phyloP scores from a whole-genome alignment of 805 yeast species.

The Danielia oregonensis region DNA sequence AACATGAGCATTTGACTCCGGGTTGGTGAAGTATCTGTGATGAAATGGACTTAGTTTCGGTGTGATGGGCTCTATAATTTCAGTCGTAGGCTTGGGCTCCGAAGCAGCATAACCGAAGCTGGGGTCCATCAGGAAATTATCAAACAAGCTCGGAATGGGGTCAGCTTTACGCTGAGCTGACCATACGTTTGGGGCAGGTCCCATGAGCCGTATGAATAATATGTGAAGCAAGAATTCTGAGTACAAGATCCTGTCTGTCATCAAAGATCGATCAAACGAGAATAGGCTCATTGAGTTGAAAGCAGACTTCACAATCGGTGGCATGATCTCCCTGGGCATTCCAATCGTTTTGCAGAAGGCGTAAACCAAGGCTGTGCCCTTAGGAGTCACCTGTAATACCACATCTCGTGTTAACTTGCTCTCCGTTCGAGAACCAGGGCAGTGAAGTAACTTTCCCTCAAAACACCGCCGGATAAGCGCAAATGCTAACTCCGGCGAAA shows the following conservation, averaged over 20 bases:
- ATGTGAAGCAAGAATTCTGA: slow-evolving; percentile 64
- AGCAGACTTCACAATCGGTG: slow-evolving; percentile 48
- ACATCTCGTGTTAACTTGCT: slow-evolving; percentile 20
- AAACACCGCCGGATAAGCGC: slow-evolving; percentile 49
- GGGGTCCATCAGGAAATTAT: neutral
- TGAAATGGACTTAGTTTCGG: slow-evolving; percentile 54
- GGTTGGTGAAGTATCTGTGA: slow-evolving; percentile 79
- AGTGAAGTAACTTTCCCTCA: slow-evolving; percentile 63
- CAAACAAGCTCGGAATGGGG: slow-evolving; percentile 9
- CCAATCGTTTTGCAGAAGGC: slow-evolving; percentile 59
- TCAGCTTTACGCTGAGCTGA: slow-evolving; percentile 52
- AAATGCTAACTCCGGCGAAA: slow-evolving; percentile 45
- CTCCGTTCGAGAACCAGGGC: slow-evolving; percentile 72
- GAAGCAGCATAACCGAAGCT: neutral
- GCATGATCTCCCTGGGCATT: slow-evolving; percentile 33
- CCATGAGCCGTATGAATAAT: slow-evolving; percentile 61
- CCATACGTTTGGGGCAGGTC: slow-evolving; percentile 70
- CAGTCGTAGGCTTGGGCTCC: neutral
- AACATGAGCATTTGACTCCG: slow-evolving; percentile 75
- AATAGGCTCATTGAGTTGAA: slow-evolving; percentile 74
- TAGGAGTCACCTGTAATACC: slow-evolving; percentile 75
- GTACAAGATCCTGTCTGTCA: slow-evolving; percentile 55
- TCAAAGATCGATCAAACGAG: slow-evolving; percentile 54
- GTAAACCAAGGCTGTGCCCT: slow-evolving; percentile 73
- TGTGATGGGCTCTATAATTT: neutral